Evolutionary conservation across 805 yeast species (phyloP), one percentile per base, ranked within the genome.

Genomic region (Yarrowia divulgata): DNA sequence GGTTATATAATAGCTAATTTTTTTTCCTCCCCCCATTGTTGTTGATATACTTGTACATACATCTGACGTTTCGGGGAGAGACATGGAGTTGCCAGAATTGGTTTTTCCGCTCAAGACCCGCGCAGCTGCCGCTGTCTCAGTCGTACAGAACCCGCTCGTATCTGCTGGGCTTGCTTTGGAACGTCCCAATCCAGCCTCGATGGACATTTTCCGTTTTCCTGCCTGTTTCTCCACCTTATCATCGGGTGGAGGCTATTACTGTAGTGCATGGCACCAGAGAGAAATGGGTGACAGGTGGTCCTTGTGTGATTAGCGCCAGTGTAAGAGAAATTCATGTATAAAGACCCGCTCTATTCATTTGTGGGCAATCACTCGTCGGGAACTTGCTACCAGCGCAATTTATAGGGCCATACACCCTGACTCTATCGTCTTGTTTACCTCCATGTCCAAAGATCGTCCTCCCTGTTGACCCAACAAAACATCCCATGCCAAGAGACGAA

Each of bases 1-100:
- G 49, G 29, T 43, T 57, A 42, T 57, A 57, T 42, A 29, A 57
- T 57, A 57, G 64, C 43, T 57, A 57, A 57, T 32, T 57, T 57
- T 42, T 57, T 57, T 57, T 55, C n/a, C 7, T 45, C 16, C n/a
- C 9, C 35, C 29, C 23, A 10, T 29, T 42, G 64, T 40, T 18
- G 29, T 12, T 52, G 42, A 34, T 32, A 50, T 18, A 49, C 39
- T n/a, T n/a, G n/a, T n/a, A 5, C 3, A 23, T 4, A 23, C 4
- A 4, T 23, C 55, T 32, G 57, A n/a, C 57, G 55, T 18, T 29
- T 23, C 4, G 34, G 8, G 16, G 13, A 23, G 29, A 23, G 29
- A 23, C 29, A 23, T 2, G 34, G 50, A 9, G 14, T 29, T 12
- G 16, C 32, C 52, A 14, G 52, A 3, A 12, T 23, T 8, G 52